Conservation (phyloP, 371 early-diverging fungal species). For the Mucor sp. region DNA sequence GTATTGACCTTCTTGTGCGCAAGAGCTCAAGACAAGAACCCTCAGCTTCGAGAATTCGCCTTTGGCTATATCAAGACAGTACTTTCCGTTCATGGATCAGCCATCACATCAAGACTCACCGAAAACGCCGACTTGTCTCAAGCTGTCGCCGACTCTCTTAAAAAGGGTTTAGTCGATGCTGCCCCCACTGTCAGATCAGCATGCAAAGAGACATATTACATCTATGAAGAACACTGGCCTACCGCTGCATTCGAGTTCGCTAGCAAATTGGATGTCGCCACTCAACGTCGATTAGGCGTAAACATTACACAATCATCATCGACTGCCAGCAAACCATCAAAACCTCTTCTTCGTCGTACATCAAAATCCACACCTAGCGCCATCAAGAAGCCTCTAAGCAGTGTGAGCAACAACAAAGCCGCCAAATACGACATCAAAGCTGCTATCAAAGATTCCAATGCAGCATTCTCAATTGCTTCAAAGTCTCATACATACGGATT, state of each 20-base stretch:
- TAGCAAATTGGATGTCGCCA: background rate
- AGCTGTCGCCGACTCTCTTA: conserved; percentile 11
- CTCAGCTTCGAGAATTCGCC: conserved; percentile 35
- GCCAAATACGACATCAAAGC: no score
- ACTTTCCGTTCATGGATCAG: conserved; percentile 34
- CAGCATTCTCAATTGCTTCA: no score
- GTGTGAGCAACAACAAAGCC: no score
- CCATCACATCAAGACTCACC: conserved; percentile 22
- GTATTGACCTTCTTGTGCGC: conserved; percentile 19
- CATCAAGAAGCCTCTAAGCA: background rate
- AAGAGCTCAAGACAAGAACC: conserved; percentile 32
- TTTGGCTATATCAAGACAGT: conserved; percentile 30
- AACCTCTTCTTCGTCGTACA: background rate
- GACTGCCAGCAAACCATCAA: background rate
- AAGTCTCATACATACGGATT: no score
- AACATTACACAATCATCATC: background rate
- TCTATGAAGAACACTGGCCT: conserved; percentile 30
- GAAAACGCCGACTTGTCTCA: conserved; percentile 24
- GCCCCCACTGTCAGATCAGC: conserved; percentile 36
- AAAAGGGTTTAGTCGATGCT: conserved; percentile 39
- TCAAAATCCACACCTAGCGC: background rate
- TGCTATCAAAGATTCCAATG: no score
- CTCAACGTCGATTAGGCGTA: background rate
- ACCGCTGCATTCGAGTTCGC: conserved; percentile 20
- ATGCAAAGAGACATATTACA: conserved; percentile 35